Base-by-base conservation (phyloP, 345 rosid species). In the Camelina hispida region DNA sequence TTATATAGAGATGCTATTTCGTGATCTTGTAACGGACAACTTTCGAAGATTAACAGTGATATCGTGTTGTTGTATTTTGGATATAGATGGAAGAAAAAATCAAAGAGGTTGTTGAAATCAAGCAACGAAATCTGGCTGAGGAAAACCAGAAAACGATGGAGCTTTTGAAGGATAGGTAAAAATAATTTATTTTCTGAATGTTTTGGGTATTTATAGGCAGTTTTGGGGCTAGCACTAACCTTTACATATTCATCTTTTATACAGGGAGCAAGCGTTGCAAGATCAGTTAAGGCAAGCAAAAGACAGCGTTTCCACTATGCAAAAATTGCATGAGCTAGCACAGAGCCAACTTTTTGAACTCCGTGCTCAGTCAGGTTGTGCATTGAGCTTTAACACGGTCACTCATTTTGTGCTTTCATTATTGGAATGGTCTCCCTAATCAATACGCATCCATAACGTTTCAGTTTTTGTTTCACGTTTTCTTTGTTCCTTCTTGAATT, bases 71-170 rank as follows among this genome's bases (percentile, higher is more conserved):
- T 74, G 47, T 25, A 28, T 40, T 28, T 23, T 75, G 69, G 68
- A 66, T 70, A 71, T 80, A 95, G 99, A 95, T 89, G 98, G 99
- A 95, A 85, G 99, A 95, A 84, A 95, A 95, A 77, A 93, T 95
- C 62, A 95, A 90, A 83, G 99, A 95, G 83, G 85, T 92, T 70
- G 98, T 95, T 83, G 99, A 95, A 87, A 90, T 95, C 67, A 95
- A 90, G 87, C 97, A 95, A 75, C 91, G 91, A 17, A 88, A 89
- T 84, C 81, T 95, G 82, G 97, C 97, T 28, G 98, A 95, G 87
- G 99, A 95, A 83, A 95, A 95, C 74, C 99, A 93, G 83, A 95
- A 95, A 83, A 93, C 96, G 3, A 79, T 95, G 43, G 99, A 93
- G 79, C 87, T 88, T 66, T 88, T 95, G 38, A 91, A 90, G 81